Percentiles rank a stretch among this genome's conserved stretches.
Conservation (phyloP, 1,139 yeast species). For the Kurtzmaniella natalensis region DNA sequence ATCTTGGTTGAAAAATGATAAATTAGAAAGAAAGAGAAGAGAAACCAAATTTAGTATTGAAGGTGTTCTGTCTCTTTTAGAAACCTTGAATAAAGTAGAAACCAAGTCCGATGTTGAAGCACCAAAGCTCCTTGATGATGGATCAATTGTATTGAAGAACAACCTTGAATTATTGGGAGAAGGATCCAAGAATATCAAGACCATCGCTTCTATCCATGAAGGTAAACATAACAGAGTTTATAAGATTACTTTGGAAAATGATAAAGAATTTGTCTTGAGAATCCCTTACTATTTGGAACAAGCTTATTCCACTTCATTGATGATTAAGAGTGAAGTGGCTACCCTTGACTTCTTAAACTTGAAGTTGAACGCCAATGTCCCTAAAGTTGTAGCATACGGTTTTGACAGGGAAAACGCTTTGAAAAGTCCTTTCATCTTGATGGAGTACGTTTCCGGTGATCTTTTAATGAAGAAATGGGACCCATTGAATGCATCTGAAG, state of each 20-base stretch:
- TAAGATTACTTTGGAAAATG: constrained; percentile 60
- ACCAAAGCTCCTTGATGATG: constrained; percentile 39
- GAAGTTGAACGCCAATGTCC: constrained; percentile 56
- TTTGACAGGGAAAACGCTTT: constrained; percentile 57
- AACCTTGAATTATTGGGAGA: constrained; percentile 38
- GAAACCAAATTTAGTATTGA: constrained; percentile 79
- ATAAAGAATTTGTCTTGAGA: constrained; percentile 65
- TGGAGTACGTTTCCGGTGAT: constrained; percentile 77
- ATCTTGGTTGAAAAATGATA: constrained; percentile 82
- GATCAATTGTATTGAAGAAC: constrained; percentile 40
- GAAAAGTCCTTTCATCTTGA: constrained; percentile 69
- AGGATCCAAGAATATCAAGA: constrained; percentile 49
- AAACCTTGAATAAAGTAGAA: constrained; percentile 31
- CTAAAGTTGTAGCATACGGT: constrained; percentile 73
- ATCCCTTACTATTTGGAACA: constrained; percentile 78
- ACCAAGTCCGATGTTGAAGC: constrained; percentile 20
- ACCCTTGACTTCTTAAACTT: constrained; percentile 74
- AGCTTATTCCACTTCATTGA: constrained; percentile 56
- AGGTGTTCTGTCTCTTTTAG: constrained; percentile 56
- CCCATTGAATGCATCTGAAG: constrained; percentile 51
- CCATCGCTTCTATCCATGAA: constrained; percentile 82
- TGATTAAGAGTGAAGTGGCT: constrained; percentile 87
- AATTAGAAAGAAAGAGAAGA: constrained; percentile 66
- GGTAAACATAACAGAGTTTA: constrained; percentile 92
- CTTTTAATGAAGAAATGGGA: constrained; percentile 87